Evolutionary conservation across 2,329 filamentous ascomycete species (phyloP).

Genomic region (Scedosporium apiospermum): DNA sequence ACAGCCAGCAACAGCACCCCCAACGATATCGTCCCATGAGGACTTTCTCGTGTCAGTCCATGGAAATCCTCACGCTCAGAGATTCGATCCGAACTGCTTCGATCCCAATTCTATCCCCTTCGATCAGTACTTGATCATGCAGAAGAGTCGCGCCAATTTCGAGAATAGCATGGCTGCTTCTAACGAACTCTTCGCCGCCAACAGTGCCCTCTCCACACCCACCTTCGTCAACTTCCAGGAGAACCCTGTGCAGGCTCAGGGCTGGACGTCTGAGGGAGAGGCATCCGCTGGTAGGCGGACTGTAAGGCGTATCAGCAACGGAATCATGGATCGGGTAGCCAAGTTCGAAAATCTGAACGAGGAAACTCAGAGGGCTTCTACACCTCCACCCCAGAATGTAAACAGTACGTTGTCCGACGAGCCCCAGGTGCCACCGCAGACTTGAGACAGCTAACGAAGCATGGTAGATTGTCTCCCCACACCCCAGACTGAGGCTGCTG

Average conservation of each 20-base stretch:
- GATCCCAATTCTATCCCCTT: constrained; percentile 22
- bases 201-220: constrained; percentile 30
- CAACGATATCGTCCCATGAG: constrained; percentile 29
- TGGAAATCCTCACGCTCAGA: constrained; percentile 43
- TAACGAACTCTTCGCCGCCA: constrained; percentile 32
- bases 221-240: constrained; percentile 41
- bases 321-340: constrained; percentile 48
- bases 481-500: neutral
- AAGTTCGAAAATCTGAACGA: constrained; percentile 47
- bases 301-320: constrained; percentile 45
- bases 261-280: constrained; percentile 43
- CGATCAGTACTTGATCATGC: constrained; percentile 27
- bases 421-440: neutral
- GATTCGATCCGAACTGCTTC: constrained; percentile 39
- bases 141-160: constrained; percentile 36
- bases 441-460: neutral
- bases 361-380: constrained; percentile 45
- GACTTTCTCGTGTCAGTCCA: constrained; percentile 49
- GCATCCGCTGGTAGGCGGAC: constrained; percentile 22
- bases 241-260: constrained; percentile 27
- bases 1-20: constrained; percentile 15
- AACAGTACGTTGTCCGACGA: constrained; percentile 36
- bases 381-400: constrained; percentile 51
- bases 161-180: constrained; percentile 25
- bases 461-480: neutral